A percentile compares a stretch with the other conserved stretches of the same genome.
phyloP scores from a whole-genome alignment of 176 grass and related monocot genomes.

The Poa annua region DNA sequence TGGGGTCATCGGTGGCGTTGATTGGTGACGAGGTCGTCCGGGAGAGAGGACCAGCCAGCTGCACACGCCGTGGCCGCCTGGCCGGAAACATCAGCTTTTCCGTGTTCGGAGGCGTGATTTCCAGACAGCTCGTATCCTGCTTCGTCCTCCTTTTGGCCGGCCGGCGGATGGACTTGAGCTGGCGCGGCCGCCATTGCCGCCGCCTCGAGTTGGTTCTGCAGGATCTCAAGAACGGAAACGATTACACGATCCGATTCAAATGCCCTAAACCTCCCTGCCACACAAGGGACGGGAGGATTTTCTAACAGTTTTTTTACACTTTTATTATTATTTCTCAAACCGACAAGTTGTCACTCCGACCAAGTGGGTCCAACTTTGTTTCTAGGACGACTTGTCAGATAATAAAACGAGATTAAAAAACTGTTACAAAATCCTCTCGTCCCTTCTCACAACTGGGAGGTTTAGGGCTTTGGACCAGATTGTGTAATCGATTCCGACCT shows the following conservation, averaged over 20 bases:
- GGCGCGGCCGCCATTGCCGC: neutral
- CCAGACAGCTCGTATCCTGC: neutral
- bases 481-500: neutral
- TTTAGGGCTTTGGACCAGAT: neutral
- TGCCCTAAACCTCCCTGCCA: neutral
- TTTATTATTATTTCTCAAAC: neutral
- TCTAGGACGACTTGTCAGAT: no score
- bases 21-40: neutral
- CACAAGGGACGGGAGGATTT: neutral
- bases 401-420: no score
- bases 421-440: neutral
- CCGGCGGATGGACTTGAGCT: neutral
- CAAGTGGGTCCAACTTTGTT: no score
- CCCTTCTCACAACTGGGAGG: neutral
- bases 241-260: neutral
- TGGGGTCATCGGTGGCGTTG: slow-evolving; percentile 1
- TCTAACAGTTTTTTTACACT: neutral
- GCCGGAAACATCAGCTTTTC: neutral
- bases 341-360: neutral
- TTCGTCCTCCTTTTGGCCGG: neutral
- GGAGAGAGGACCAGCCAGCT: neutral
- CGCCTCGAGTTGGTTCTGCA: neutral
- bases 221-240: neutral
- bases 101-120: neutral
- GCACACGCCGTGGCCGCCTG: neutral